phyloP scores from a whole-genome alignment of 306 rosid genomes.

The Vigna radiata region DNA sequence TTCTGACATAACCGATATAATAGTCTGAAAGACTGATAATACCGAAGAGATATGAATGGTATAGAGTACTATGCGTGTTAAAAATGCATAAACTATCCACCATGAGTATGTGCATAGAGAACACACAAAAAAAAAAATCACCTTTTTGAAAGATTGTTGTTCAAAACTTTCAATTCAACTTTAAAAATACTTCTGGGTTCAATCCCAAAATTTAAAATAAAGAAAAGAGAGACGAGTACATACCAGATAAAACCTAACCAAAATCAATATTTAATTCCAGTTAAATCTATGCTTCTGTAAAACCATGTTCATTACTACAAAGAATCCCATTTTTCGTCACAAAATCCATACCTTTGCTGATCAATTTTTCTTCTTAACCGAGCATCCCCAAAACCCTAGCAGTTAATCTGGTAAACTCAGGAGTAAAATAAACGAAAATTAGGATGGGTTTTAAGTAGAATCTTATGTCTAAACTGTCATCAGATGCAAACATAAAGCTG shows the following conservation, averaged over 20 bases:
- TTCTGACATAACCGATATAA: background rate
- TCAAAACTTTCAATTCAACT: too few relatives aligned
- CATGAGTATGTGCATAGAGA: too few relatives aligned
- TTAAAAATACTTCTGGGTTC: background rate
- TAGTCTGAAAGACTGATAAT: too few relatives aligned
- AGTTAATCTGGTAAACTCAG: background rate
- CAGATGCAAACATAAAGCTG: background rate
- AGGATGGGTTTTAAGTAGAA: background rate
- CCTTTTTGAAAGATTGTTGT: too few relatives aligned
- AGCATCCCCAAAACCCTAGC: conserved; percentile 36
- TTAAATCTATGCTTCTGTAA: background rate
- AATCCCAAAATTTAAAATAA: background rate
- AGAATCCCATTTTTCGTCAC: background rate
- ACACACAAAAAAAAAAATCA: too few relatives aligned
- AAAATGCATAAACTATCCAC: background rate
- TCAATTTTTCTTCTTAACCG: conserved; percentile 5
- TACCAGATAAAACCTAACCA: background rate
- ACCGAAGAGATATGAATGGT: background rate
- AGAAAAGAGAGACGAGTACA: background rate
- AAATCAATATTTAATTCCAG: background rate
- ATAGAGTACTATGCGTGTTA: background rate
- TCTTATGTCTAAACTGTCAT: background rate
- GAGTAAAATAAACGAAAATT: background rate
- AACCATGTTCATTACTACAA: background rate
- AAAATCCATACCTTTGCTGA: conserved; percentile 6